Percentiles rank a stretch among this genome's conserved stretches.
These are phyloP conservation scores for Apophysomyces ossiformis DNA, from an alignment of 371 early-diverging fungal genomes.

Conservation along the genomic window DNA sequence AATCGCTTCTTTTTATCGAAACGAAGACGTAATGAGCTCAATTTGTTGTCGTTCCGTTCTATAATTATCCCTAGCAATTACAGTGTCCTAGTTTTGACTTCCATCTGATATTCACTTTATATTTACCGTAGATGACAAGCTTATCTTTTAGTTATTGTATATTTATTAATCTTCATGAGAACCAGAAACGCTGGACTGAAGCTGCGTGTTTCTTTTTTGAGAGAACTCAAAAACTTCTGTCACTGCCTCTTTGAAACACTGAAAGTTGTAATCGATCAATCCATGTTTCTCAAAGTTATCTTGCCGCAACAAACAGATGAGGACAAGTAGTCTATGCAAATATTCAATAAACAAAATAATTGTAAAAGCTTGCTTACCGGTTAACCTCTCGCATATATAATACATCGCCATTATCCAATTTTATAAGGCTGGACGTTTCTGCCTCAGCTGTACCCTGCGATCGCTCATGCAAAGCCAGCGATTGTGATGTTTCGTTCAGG, in stretches of 20 bases:
- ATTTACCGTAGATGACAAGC: no score
- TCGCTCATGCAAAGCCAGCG: slow-evolving; percentile 8
- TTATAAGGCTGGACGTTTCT: slow-evolving; percentile 67
- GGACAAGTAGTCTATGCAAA: slow-evolving; percentile 63
- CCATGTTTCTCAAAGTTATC: slow-evolving; percentile 91
- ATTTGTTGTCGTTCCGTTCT: no score
- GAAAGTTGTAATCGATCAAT: slow-evolving; percentile 89
- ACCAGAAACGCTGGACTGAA: slow-evolving; percentile 9
- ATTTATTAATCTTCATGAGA: slow-evolving; percentile 3
- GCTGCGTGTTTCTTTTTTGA: slow-evolving; percentile 45
- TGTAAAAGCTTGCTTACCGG: slow-evolving; percentile 45
- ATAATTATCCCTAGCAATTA: no score
- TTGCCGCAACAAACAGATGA: slow-evolving; percentile 83
- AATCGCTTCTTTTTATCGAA: no score
- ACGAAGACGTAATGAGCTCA: no score
- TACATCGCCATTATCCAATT: slow-evolving; percentile 82
- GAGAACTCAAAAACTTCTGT: slow-evolving; percentile 73
- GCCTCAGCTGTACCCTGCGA: slow-evolving; percentile 21
- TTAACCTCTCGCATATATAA: slow-evolving; percentile 84
- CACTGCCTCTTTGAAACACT: slow-evolving; percentile 76
- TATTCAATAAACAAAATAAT: neutral
- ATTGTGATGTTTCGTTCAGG: slow-evolving; percentile 1
- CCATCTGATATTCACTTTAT: no score
- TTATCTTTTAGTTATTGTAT: no score
- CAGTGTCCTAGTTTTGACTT: no score